phyloP scores from a whole-genome alignment of 148 eudicot genomes.

The Rhododendron griersonianum region DNA sequence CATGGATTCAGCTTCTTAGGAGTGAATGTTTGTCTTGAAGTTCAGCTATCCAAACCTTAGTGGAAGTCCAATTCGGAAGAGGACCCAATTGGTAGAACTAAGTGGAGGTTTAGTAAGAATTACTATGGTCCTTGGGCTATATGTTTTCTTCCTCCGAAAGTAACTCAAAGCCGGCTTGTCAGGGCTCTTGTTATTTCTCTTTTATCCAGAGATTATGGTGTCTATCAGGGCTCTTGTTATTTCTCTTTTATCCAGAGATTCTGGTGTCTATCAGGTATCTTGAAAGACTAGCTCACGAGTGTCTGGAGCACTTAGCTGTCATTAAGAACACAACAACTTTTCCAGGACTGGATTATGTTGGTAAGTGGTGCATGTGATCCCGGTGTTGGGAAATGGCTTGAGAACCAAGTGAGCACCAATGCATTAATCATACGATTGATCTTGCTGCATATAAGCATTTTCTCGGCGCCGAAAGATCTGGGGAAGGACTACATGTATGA shows the following conservation, averaged over 20 bases:
- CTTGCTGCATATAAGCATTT: neutral
- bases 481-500: neutral
- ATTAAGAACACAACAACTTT: neutral
- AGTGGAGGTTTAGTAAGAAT: neutral
- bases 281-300: neutral
- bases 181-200: neutral
- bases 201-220: no score
- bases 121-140: neutral
- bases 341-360: neutral
- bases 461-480: neutral
- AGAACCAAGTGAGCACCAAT: neutral
- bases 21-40: neutral
- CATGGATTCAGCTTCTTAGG: neutral
- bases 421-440: neutral
- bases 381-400: neutral
- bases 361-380: neutral
- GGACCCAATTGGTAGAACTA: neutral
- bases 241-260: neutral
- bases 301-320: neutral
- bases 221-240: neutral
- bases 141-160: neutral
- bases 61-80: neutral
- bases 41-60: neutral
- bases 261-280: neutral
- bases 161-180: neutral